These are phyloP conservation scores for Fusarium liriodendri DNA, from an alignment of 2,329 filamentous ascomycete genomes.

Conservation along the genomic window DNA sequence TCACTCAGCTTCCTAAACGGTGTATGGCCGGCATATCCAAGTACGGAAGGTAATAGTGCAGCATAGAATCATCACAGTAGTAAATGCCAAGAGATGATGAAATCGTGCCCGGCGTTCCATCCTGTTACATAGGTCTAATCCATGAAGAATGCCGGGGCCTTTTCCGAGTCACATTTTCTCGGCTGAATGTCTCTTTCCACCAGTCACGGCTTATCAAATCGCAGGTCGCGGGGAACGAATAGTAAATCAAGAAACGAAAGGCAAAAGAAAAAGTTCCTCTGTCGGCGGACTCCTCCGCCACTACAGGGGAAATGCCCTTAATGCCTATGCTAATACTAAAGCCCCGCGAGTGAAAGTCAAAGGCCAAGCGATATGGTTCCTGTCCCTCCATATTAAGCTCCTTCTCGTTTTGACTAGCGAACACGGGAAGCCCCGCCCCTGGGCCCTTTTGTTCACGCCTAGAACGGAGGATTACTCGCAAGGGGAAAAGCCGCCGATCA, in stretches of 20 bases:
- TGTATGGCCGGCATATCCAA: conserved; percentile 33
- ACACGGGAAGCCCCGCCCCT: conserved; percentile 1
- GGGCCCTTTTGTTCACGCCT: not conserved
- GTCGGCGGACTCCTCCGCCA: not conserved
- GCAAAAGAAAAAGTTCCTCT: not conserved
- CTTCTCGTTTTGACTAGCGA: conserved; percentile 6
- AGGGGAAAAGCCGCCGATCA: not conserved
- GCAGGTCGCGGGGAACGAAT: not conserved
- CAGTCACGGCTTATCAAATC: not conserved
- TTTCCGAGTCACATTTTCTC: not conserved
- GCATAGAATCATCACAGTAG: conserved; percentile 23
- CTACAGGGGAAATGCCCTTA: not conserved
- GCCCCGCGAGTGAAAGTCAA: not conserved
- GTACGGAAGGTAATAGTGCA: conserved; percentile 39
- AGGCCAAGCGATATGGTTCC: conserved; percentile 5
- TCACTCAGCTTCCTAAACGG: conserved; percentile 40
- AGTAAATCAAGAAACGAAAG: not conserved
- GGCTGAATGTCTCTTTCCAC: not conserved
- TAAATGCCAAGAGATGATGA: not conserved
- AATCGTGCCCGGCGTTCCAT: conserved; percentile 5
- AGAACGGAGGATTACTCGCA: not conserved
- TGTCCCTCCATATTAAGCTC: conserved; percentile 6
- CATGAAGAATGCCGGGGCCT: conserved; percentile 14
- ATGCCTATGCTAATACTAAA: not conserved
- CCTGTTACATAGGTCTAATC: conserved; percentile 22